Conservation (phyloP, 2,329 filamentous ascomycete genomes). For the Simplicillium sp. region DNA sequence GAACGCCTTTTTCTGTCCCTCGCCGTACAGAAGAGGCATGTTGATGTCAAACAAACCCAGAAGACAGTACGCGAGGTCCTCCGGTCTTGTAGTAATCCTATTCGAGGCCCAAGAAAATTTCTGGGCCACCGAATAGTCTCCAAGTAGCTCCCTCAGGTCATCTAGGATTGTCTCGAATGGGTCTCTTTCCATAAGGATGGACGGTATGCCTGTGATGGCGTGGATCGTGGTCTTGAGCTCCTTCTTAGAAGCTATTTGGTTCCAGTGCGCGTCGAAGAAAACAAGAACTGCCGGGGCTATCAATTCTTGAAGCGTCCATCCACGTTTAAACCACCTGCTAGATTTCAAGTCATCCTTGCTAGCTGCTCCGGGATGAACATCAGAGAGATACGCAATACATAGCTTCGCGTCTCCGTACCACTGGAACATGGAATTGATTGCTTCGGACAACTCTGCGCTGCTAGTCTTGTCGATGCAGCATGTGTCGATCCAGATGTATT, state of each 20-base stretch:
- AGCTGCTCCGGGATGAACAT: slow-evolving; percentile 7
- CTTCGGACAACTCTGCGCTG: not conserved
- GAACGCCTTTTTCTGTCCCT: slow-evolving; percentile 15
- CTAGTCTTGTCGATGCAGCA: slow-evolving; percentile 11
- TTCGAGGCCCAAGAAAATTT: slow-evolving; percentile 18
- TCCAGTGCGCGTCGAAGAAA: slow-evolving; percentile 18
- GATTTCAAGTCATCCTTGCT: not conserved
- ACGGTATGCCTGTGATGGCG: slow-evolving; percentile 12
- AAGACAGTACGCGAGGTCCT: slow-evolving; percentile 20
- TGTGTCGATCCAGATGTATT: slow-evolving; percentile 18
- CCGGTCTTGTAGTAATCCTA: slow-evolving; percentile 14
- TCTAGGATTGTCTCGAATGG: slow-evolving; percentile 3
- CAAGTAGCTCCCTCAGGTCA: not conserved
- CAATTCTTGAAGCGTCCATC: slow-evolving; percentile 19
- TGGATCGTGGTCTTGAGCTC: slow-evolving; percentile 10
- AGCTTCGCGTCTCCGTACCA: slow-evolving; percentile 14
- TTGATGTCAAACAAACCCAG: slow-evolving; percentile 19
- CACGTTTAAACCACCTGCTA: slow-evolving; percentile 12
- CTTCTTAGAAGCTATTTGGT: slow-evolving; percentile 14
- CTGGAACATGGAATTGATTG: slow-evolving; percentile 7
- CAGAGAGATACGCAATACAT: slow-evolving; percentile 15
- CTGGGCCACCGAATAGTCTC: slow-evolving; percentile 7
- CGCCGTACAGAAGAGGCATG: slow-evolving; percentile 18
- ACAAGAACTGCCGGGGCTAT: slow-evolving; percentile 16
- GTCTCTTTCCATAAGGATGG: slow-evolving; percentile 3